These are phyloP conservation scores for Diaporthe citriasiana DNA, from an alignment of 2,329 filamentous ascomycete genomes.

Conservation along the genomic window DNA sequence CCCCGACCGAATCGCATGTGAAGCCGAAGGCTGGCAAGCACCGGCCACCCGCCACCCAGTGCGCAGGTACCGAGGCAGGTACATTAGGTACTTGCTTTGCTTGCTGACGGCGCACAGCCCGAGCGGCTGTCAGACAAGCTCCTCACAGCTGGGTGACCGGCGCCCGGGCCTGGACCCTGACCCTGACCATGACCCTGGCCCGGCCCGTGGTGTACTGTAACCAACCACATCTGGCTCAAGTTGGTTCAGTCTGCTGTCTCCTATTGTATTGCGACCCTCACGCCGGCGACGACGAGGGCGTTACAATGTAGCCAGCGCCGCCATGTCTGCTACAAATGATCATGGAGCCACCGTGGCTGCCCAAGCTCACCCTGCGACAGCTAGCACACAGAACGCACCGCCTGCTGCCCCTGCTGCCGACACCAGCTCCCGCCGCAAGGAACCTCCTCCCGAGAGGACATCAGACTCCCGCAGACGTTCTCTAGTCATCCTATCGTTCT, in stretches of 20 bases:
- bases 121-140: neutral
- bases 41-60: neutral
- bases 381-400: conserved; percentile 1
- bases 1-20: conserved; percentile 24
- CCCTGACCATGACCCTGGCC: conserved; percentile 2
- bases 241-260: neutral
- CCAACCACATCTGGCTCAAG: conserved; percentile 11
- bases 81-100: neutral
- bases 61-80: neutral
- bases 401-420: conserved; percentile 21
- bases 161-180: neutral
- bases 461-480: conserved; percentile 78
- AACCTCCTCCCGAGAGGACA: conserved; percentile 83
- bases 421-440: conserved; percentile 51
- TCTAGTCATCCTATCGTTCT: conserved; percentile 88
- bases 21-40: conserved; percentile 14
- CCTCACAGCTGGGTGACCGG: no score
- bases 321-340: conserved; percentile 40
- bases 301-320: conserved; percentile 36
- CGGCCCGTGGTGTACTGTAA: neutral
- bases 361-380: neutral
- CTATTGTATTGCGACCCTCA: neutral
- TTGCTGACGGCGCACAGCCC: neutral
- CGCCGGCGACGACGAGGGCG: conserved; percentile 17
- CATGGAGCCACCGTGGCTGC: conserved; percentile 35